Conservation (phyloP, 1,139 yeast genomes). For the Taphrina wiesneri region DNA sequence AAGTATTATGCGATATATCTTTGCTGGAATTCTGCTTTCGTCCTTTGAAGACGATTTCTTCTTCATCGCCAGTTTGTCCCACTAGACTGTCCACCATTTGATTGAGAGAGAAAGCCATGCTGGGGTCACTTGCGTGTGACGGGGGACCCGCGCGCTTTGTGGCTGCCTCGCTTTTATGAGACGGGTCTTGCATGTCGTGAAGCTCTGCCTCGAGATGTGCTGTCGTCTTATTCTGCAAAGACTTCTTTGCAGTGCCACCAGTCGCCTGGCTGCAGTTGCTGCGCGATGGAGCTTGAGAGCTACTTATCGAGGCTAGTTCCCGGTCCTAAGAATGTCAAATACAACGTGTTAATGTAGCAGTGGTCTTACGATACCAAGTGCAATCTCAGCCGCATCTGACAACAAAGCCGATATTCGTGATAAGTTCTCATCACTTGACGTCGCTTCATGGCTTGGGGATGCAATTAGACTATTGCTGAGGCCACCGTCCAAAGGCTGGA, state of each 20-base stretch:
- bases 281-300: not conserved
- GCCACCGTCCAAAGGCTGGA: conserved; percentile 36
- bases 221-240: not conserved
- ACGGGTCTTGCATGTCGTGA: not conserved
- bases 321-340: not conserved
- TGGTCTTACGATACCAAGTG: not conserved
- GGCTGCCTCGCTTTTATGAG: not conserved
- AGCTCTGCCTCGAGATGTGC: not conserved
- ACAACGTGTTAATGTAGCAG: not conserved
- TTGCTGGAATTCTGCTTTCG: not conserved
- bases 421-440: conserved; percentile 30
- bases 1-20: not conserved
- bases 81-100: conserved; percentile 28
- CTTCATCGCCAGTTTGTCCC: conserved; percentile 16
- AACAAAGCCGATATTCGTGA: conserved; percentile 37
- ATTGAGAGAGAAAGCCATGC: conserved; percentile 24
- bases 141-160: not conserved
- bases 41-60: conserved; percentile 24
- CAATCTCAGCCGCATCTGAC: conserved; percentile 35
- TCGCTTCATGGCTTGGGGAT: not conserved
- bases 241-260: not conserved
- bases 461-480: conserved; percentile 23
- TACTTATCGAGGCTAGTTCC: not conserved
- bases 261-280: not conserved
- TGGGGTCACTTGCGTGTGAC: conserved; percentile 16